Evolutionary conservation across 129 eudicot genomes (phyloP).

Genomic region (Chrysanthemum lavandulifolium): DNA sequence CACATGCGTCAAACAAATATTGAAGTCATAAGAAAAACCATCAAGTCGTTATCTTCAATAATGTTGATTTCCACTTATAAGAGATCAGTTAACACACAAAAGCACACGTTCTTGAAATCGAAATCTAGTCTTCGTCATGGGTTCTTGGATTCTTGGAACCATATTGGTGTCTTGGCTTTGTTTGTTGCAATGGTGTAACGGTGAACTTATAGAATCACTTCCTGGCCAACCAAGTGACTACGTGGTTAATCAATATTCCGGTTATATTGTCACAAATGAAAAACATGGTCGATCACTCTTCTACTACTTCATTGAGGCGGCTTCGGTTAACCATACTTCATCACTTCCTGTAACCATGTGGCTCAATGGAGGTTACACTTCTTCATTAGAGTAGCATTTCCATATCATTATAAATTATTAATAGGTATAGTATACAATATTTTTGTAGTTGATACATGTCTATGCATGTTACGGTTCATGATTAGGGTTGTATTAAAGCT

Average conservation of each 20-base stretch:
- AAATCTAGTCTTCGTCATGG: conserved; percentile 22
- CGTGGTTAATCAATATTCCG: conserved; percentile 41
- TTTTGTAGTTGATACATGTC: too few relatives aligned
- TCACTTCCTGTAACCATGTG: conserved; percentile 50
- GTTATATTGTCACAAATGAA: conserved; percentile 44
- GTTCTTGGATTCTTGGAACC: conserved; percentile 12
- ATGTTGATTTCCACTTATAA: conserved; percentile 14
- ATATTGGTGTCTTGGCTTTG: conserved; percentile 13
- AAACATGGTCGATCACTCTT: conserved; percentile 45
- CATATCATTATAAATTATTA: background rate
- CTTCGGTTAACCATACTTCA: conserved; percentile 29
- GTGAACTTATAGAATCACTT: conserved; percentile 37
- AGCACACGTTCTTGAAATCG: conserved; percentile 1
- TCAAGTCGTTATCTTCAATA: conserved; percentile 31
- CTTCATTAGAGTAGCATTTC: background rate
- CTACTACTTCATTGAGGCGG: conserved; percentile 53
- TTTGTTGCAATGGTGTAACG: conserved; percentile 11
- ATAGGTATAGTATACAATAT: too few relatives aligned
- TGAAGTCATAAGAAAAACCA: conserved; percentile 10
- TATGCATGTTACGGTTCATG: too few relatives aligned
- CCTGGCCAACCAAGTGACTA: conserved; percentile 54
- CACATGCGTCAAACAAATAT: conserved; percentile 11
- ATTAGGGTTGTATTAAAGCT: too few relatives aligned
- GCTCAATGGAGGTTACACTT: conserved; percentile 62
- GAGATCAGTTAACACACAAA: background rate